These are phyloP conservation scores for Lodderomyces beijingensis DNA, from an alignment of 1,139 yeast species.

Conservation along the genomic window DNA sequence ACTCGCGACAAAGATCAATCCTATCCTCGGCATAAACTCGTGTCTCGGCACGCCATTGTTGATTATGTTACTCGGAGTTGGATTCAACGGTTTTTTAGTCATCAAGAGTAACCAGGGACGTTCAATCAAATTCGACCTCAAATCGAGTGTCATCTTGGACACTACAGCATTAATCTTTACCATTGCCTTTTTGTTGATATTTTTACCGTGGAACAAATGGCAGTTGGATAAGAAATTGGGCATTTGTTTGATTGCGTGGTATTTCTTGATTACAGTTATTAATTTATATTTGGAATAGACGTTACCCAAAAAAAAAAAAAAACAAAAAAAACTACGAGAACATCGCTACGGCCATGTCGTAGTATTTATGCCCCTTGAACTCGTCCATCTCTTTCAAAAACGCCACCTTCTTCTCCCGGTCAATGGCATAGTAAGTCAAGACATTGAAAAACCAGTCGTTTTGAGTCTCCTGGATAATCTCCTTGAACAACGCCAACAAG, in stretches of 20 bases:
- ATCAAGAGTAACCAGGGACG: constrained; percentile 5
- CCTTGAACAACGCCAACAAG: constrained; percentile 22
- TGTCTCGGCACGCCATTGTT: constrained; percentile 43
- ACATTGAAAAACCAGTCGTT: constrained; percentile 22
- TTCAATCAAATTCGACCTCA: constrained; percentile 22
- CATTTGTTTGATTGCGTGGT: constrained; percentile 17
- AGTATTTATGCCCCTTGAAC: constrained; percentile 4
- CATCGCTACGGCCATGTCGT: constrained; percentile 1
- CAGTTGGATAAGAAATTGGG: constrained; percentile 31
- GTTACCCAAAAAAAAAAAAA: neutral
- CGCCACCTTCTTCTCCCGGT: constrained; percentile 9
- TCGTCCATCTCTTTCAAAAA: constrained; percentile 13
- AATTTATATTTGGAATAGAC: constrained; percentile 16
- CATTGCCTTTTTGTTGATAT: constrained; percentile 21
- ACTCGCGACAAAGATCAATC: constrained; percentile 29
- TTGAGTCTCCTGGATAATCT: constrained; percentile 20
- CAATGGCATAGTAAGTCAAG: constrained; percentile 15
- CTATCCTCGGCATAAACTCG: constrained; percentile 37
- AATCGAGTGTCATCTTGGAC: constrained; percentile 22
- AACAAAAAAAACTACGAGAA: too few species aligned
- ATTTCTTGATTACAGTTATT: constrained; percentile 17
- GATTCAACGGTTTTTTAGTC: constrained; percentile 29
- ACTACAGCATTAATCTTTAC: constrained; percentile 24
- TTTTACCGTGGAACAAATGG: constrained; percentile 35
- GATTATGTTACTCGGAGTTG: constrained; percentile 36